Base-by-base conservation (phyloP, 1,284 basidiomycete species). In the Cystobasidium pallidum region DNA sequence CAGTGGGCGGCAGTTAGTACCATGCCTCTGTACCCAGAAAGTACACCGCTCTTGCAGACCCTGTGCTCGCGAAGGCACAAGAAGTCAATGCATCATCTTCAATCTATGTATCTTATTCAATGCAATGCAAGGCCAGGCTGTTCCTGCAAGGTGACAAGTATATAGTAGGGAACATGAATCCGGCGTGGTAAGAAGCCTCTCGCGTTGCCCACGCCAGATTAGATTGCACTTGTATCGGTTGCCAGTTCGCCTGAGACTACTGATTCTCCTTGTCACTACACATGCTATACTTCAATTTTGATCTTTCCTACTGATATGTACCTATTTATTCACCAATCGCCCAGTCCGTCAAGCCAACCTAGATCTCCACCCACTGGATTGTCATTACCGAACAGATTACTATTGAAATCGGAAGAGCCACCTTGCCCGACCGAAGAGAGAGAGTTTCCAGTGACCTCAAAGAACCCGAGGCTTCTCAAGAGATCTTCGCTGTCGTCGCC, bases 381-480 rank as follows among this genome's bases (percentile, higher is more conserved):
- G 36, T 57, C 43, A 17, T 28, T 21, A 32, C 68, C 68, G 21
- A 63, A 55, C 10, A 71, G 39, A 41, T 34, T 57, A 43, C 47
- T 66, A 30, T 57, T 54, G 21, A 66, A 66, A 4, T 43, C 61
- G 13, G 49, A 63, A 55, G 59, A 54, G 10, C 30, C 34, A 28
- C 68, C 61, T 30, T 71, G 57, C 13, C 59, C 61, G 24, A 39
- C 32, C 19, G 59, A 52, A 54, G 47, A 21, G 7, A 64, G 32
- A 19, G 26, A 36, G 24, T 49, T 71, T 17, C 68, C 68, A 24
- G 55, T 68, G 28, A 68, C 68, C 36, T 71, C 68, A 36, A 71
- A 71, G 61, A 71, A 71, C n/a, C 68, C 68, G 17, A 71, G 28
- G 30, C 68, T 71, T 28, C 68, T 24, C 15, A 71, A 39, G 30